Percentiles rank a stretch among this genome's conserved stretches.
Conservation (phyloP, 495 filamentous ascomycete species). For the Rhizodiscina lignyota region DNA sequence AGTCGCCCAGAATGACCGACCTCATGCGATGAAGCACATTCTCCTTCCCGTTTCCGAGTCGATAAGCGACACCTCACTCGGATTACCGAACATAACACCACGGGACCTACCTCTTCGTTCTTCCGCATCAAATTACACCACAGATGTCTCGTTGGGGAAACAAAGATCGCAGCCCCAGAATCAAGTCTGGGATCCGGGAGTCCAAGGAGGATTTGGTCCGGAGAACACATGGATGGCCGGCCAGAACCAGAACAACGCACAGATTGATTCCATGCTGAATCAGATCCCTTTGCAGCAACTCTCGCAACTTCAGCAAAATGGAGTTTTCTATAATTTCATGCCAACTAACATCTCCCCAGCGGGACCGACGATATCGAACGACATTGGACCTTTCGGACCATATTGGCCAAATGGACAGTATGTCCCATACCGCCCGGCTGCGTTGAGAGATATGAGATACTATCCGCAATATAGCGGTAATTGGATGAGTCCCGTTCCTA, state of each 20-base stretch:
- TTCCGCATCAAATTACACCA: too few relatives aligned
- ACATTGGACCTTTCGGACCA: conserved; percentile 52
- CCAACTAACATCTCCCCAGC: too few relatives aligned
- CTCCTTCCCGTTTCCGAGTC: conserved; percentile 41
- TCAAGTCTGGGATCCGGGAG: too few relatives aligned
- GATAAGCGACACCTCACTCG: conserved; percentile 5
- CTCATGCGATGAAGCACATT: conserved; percentile 75
- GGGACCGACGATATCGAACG: conserved; percentile 62
- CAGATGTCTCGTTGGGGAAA: too few relatives aligned
- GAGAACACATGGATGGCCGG: too few relatives aligned
- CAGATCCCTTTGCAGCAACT: conserved; percentile 3
- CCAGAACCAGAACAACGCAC: not conserved
- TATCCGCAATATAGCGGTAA: too few relatives aligned
- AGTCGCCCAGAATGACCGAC: conserved; percentile 55
- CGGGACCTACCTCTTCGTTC: too few relatives aligned
- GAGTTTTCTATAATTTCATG: conserved; percentile 50
- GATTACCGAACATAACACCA: too few relatives aligned
- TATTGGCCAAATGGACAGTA: conserved; percentile 67
- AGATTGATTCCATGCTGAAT: conserved; percentile 3
- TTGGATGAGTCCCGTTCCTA: too few relatives aligned
- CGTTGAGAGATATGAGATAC: conserved; percentile 42
- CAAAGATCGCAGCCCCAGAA: too few relatives aligned
- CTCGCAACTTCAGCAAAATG: conserved; percentile 33
- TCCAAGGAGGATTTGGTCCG: too few relatives aligned
- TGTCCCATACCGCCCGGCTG: conserved; percentile 56